Evolutionary conservation across 1,284 basidiomycete species (phyloP).

Genomic region (Mycena sp.): DNA sequence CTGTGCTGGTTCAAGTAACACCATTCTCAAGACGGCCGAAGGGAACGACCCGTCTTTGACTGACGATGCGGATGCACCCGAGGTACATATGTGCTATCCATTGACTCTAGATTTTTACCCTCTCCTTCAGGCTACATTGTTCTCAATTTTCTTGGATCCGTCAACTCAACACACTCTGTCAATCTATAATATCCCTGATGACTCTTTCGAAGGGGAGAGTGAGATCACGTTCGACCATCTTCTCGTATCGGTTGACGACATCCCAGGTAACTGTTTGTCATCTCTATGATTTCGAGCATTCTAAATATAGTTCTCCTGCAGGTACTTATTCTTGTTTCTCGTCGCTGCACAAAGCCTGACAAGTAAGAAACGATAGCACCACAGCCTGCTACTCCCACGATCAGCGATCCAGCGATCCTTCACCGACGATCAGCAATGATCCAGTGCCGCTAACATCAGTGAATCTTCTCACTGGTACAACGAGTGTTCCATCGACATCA

Average conservation of each 20-base stretch:
- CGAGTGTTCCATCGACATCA: background rate
- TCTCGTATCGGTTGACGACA: conserved; percentile 31
- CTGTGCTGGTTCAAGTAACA: conserved; percentile 4
- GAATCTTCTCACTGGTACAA: background rate
- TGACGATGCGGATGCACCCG: background rate
- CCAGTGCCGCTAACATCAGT: too few species aligned
- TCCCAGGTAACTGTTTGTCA: conserved; percentile 11
- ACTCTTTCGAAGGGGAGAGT: conserved; percentile 34
- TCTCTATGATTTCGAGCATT: background rate
- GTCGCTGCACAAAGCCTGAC: too few species aligned
- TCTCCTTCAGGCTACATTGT: conserved; percentile 18
- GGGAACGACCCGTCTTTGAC: conserved; percentile 15
- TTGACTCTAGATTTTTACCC: background rate
- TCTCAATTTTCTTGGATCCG: conserved; percentile 36
- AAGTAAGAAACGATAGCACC: too few species aligned
- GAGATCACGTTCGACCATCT: conserved; percentile 44
- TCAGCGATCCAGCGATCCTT: too few species aligned
- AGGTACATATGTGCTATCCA: background rate
- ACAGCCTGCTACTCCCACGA: too few species aligned
- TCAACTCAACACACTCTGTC: conserved; percentile 37
- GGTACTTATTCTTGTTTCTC: too few species aligned
- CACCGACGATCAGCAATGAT: too few species aligned
- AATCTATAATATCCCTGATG: conserved; percentile 43
- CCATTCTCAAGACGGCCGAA: conserved; percentile 15
- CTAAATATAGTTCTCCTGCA: too few species aligned